Base-by-base conservation (phyloP, 108 stramenopile species). In the Parmales sp. region DNA sequence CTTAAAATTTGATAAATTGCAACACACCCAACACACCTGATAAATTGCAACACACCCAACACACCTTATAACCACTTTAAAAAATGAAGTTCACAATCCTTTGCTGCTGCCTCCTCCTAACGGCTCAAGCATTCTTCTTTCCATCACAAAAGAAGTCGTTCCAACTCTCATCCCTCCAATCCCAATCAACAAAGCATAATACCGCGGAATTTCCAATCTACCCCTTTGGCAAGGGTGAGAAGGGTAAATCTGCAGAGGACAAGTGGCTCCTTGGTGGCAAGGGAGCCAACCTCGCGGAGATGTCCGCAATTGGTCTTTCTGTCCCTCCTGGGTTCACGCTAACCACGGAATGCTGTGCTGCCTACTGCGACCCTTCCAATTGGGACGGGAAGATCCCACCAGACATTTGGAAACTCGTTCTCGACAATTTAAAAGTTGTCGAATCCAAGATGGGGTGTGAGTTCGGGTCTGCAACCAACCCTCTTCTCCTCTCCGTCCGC, bases 301-400 rank as follows among this genome's bases (percentile, higher is more conserved):
- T 88, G 88, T 51, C 72, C 43, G 45, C 63, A 13, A 76, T 89
- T 38, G 84, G 83, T 19, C 81, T 87, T n/a, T 74, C 80, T n/a
- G 88, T 89, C 9, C 88, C 88, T 22, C 88, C 88, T 29, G 88
- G 85, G 0, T 89, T 89, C 51, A 82, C 84, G 51, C 64, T 88
- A 25, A 79, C 82, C 16, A 85, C 85, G 25, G 77, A 70, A 34
- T 76, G 76, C 37, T 88, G 87, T 64, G 60, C 65, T 2, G 74
- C 69, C 18, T 88, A 69, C 69, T 69, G 79, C 67, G 41, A 43
- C 16, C 18, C 37, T 4, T 41, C 69, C 38, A 51, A 77, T 34
- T 68, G 74, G 37, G 69, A 80, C 31, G 69, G 73, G 5, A 68
- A 71, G 60, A 36, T 88, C 39, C 83, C 85, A n/a, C 39, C 41